Base-by-base conservation (phyloP, 2,329 filamentous ascomycete genomes). In the Sclerotinia borealis region DNA sequence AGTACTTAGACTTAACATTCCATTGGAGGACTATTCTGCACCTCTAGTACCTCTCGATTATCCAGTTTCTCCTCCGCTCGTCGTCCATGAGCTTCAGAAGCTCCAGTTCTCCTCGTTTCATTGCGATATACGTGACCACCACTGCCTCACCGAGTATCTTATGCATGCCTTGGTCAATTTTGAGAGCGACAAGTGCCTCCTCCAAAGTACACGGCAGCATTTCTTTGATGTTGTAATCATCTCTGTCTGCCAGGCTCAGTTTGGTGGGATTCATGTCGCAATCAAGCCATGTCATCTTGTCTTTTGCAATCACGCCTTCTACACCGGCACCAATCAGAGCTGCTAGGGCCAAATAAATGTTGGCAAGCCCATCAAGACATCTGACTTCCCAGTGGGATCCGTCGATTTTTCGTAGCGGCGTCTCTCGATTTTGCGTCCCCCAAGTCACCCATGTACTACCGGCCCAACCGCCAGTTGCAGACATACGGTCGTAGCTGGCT, bases 31-130 rank as follows among this genome's bases (percentile, higher is more conserved):
- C 39, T 11, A 27, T 25, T 13, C 13, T 34, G 10, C 43, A 15
- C 29, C 7, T 22, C 39, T 69, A 89, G 71, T 91, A 91, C 67
- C 87, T 77, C 71, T 89, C 85, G 66, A 90, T 80, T 62, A 90
- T 74, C 84, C 87, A 91, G 17, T 77, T 73, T 67, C 79, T 79
- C 58, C 80, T 79, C 64, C 81, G 75, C 3, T 76, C 73, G 5
- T 77, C 75, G 0, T 68, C 69, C 81, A 90, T 84, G 1, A 72
- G 70, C 11, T 73, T 74, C 64, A 86, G 69, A 69, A 85, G 75
- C 25, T 76, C 75, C 66, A 80, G 72, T 76, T 91, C 88, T 1
- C 76, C 80, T 65, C 77, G 77, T 77, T 91, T 91, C 66, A 88
- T 78, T 0, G 73, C 73, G 2, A 83, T 49, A 70, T 88, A 91